Evolutionary conservation across 176 grass and related monocot genomes (phyloP).

Genomic region (Avena eriantha): DNA sequence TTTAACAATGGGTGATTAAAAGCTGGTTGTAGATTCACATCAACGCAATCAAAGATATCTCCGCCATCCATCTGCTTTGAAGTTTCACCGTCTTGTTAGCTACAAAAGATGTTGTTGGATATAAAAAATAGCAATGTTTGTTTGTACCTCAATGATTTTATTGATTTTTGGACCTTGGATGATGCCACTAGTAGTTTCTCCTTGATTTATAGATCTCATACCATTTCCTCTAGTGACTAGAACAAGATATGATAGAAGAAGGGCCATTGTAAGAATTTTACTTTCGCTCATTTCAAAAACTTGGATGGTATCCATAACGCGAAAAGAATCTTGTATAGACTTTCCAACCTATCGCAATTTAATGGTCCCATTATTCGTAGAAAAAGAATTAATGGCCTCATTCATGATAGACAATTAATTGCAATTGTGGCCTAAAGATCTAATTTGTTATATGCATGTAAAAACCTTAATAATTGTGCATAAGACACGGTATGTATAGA

Average conservation of each 20-base stretch:
- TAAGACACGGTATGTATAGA: too few species aligned
- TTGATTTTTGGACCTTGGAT: background rate
- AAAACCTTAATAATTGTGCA: too few species aligned
- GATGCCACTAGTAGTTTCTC: background rate
- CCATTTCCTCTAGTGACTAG: background rate
- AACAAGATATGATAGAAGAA: background rate
- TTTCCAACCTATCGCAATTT: background rate
- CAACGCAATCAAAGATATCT: constrained; percentile 24
- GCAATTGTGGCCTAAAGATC: too few species aligned
- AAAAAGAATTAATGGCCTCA: too few species aligned
- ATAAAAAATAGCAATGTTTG: background rate
- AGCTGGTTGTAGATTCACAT: constrained; percentile 2
- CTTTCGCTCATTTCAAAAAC: background rate
- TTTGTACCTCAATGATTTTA: background rate
- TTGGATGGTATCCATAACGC: background rate
- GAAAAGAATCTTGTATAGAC: background rate
- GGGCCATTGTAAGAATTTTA: background rate
- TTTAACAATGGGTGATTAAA: constrained; percentile 9
- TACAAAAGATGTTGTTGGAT: background rate
- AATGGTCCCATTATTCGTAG: too few species aligned
- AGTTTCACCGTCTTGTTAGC: background rate
- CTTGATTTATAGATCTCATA: background rate
- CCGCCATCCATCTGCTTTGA: background rate
- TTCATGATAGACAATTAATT: too few species aligned
- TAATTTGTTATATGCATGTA: too few species aligned